Conservation (phyloP, 768 basidiomycete genomes). For the Leccinum barrowsii region DNA sequence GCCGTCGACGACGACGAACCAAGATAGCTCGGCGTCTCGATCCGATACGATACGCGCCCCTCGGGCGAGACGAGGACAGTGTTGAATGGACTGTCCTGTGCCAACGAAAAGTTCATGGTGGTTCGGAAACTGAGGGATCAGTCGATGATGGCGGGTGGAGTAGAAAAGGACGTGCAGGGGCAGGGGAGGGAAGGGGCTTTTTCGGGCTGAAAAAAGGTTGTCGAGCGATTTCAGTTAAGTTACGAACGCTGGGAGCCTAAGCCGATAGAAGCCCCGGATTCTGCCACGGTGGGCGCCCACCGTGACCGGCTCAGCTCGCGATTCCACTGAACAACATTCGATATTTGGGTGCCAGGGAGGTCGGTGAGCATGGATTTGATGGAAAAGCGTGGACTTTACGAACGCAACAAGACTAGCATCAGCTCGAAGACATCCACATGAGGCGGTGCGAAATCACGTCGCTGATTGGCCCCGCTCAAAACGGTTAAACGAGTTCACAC, state of each 20-base stretch:
- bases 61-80: constrained; percentile 30
- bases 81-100: constrained; percentile 31
- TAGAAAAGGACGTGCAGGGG: not conserved
- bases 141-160: not conserved
- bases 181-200: not conserved
- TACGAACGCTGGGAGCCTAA: constrained; percentile 15
- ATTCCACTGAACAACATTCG: constrained; percentile 1
- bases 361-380: not conserved
- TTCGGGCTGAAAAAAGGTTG: constrained; percentile 14
- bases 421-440: constrained; percentile 11
- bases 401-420: constrained; percentile 16
- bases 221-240: constrained; percentile 10
- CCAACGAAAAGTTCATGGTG: constrained; percentile 31
- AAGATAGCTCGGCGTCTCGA: constrained; percentile 25
- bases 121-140: not conserved
- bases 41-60: constrained; percentile 27
- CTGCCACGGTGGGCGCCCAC: constrained; percentile 33
- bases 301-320: constrained; percentile 1
- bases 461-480: constrained; percentile 24
- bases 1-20: constrained; percentile 7
- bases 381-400: not conserved
- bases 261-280: constrained; percentile 32
- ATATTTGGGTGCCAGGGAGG: constrained; percentile 1
- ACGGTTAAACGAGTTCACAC: not conserved
- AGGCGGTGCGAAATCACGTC: constrained; percentile 28